phyloP scores from a whole-genome alignment of 2,329 filamentous ascomycete genomes.

The Fusarium musae region DNA sequence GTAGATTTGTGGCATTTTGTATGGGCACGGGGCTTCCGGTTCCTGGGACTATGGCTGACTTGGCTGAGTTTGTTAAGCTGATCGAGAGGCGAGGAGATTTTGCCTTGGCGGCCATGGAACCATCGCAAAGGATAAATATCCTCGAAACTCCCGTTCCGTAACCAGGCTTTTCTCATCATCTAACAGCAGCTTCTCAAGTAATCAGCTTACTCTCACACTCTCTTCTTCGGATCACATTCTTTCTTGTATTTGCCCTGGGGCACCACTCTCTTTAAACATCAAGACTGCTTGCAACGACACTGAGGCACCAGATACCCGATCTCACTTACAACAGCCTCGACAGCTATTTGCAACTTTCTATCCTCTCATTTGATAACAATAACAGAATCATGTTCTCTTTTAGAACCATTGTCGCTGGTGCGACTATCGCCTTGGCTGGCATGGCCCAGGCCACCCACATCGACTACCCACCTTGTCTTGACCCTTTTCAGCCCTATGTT shows the following conservation, averaged over 20 bases:
- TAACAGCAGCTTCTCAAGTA: slow-evolving; percentile 41
- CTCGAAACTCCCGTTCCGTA: slow-evolving; percentile 8
- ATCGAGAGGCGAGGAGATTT: neutral
- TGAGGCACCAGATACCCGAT: slow-evolving; percentile 6
- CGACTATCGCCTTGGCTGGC: slow-evolving; percentile 53
- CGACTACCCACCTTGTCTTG: slow-evolving; percentile 57
- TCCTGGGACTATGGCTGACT: slow-evolving; percentile 4
- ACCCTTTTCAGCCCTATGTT: slow-evolving; percentile 59
- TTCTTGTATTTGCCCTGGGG: slow-evolving; percentile 19
- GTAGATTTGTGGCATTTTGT: slow-evolving; percentile 18
- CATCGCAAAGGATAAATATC: slow-evolving; percentile 39
- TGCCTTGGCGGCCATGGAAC: neutral
- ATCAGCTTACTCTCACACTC: slow-evolving; percentile 35
- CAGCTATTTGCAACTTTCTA: slow-evolving; percentile 23
- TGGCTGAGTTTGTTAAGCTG: slow-evolving; percentile 8
- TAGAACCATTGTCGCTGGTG: slow-evolving; percentile 49
- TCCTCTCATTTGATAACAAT: slow-evolving; percentile 26
- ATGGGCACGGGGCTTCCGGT: slow-evolving; percentile 32
- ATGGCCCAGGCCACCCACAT: slow-evolving; percentile 55
- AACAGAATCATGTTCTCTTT: slow-evolving; percentile 36
- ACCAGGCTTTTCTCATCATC: slow-evolving; percentile 18
- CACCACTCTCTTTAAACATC: slow-evolving; percentile 40
- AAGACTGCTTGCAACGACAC: slow-evolving; percentile 18
- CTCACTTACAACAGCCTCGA: slow-evolving; percentile 11
- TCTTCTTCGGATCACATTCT: slow-evolving; percentile 24